Base-by-base conservation (phyloP, 2,329 filamentous ascomycete genomes). In the Metarhizium sp. region DNA sequence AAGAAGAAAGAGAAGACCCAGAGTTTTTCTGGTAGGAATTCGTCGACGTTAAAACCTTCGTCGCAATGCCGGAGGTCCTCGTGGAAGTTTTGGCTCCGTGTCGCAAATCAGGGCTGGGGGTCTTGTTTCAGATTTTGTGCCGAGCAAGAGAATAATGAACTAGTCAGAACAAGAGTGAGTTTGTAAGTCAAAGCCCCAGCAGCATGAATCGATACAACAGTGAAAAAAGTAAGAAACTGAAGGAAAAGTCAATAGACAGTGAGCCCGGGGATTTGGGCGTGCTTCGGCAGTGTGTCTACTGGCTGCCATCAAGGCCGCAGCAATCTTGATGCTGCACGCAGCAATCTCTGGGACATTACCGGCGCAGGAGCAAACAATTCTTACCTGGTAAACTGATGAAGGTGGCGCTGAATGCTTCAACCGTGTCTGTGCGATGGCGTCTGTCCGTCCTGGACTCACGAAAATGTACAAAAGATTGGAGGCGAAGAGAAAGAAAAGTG, bases 101-200 rank as follows among this genome's bases (percentile, higher is more conserved):
- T 52, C 53, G 36, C 43, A 50, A 46, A 52, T 32, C 32, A 52
- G 11, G 18, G 34, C 48, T 48, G 50, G 42, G 32, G 36, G 14
- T 20, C 50, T 46, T 49, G 53, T 58, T 55, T 58, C 53, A 55
- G 47, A 53, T 51, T 11, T 29, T 32, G 30, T 29, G 53, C 50
- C 46, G 53, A 16, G n/a, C 42, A 45, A 18, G 45, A 46, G 14
- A 32, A 38, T n/a, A 51, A 48, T 13, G 45, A 48, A 20, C 25
- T 48, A 48, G 45, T 30, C 45, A 29, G 45, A 4, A n/a, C 5
- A 48, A 11, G 8, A 30, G 20, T 6, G 45, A 48, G 11, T 29
- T 14, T 16, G 45, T 48, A 48, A 48, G 45, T 16, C 7, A 30
- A 30, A 20, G 8, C 10, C 45, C 30, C 18, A 20, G 13, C 20